These are phyloP conservation scores for Phoma sp. DNA, from an alignment of 2,329 filamentous ascomycete species.

Conservation along the genomic window DNA sequence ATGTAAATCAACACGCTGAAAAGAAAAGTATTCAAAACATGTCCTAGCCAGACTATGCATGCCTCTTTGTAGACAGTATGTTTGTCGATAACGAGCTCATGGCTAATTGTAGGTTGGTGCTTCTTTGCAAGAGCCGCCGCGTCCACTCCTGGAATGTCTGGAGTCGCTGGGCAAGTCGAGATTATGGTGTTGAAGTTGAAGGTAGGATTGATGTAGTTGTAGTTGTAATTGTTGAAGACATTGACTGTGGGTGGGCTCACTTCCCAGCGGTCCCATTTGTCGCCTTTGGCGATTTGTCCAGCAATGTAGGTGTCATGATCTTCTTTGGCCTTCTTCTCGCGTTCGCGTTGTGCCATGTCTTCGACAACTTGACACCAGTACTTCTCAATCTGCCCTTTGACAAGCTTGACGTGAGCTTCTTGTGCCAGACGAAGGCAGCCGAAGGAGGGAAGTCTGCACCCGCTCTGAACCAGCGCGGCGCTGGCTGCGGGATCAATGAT, in stretches of 20 bases:
- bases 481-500: background rate
- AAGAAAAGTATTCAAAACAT: too few relatives aligned
- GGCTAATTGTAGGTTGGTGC: too few relatives aligned
- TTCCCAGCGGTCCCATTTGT: conserved; percentile 8
- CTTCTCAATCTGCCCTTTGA: background rate
- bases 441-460: too few relatives aligned
- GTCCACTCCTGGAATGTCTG: too few relatives aligned
- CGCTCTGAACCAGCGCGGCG: background rate
- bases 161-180: background rate
- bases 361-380: conserved; percentile 2
- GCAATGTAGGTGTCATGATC: background rate
- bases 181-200: background rate
- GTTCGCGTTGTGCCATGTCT: background rate
- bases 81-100: too few relatives aligned
- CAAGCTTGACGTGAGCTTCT: too few relatives aligned
- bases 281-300: conserved; percentile 1
- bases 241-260: conserved; percentile 2
- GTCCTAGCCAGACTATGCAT: too few relatives aligned
- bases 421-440: too few relatives aligned
- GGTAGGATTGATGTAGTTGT: background rate
- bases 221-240: background rate
- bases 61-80: too few relatives aligned
- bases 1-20: too few relatives aligned
- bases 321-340: background rate
- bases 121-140: too few relatives aligned